Base-by-base conservation (phyloP, 1,139 yeast species). In the Pichia sp. region DNA sequence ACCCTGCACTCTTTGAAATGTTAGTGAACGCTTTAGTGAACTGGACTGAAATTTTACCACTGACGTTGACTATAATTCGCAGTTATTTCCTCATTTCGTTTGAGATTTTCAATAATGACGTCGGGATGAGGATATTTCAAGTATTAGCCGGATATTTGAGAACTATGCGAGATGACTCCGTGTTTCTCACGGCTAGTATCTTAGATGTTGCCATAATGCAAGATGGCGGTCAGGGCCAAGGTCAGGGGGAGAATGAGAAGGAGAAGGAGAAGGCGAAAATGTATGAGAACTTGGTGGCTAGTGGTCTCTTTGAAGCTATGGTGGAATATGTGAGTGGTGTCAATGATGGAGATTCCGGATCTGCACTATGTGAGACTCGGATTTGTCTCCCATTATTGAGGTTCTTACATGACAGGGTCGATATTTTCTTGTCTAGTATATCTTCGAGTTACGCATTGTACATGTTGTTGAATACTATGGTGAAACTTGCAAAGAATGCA, bases 31-130 rank as follows among this genome's bases (percentile, higher is more conserved):
- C 79, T 3, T 62, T 71, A 35, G 55, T 70, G 41, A 72, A 74
- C 38, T 75, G 83, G 34, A 83, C 96, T 0, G 98, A 91, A 54
- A 74, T 82, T 19, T 60, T 91, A 33, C 82, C 88, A 1, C 62
- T 75, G 5, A 67, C 84, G 16, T 57, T 88, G 30, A 74, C 78
- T 16, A 75, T 88, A 11, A 56, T 82, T 11, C 74, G 91, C 55
- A 77, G 91, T 44, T 88, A 87, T 56, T 57, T 80, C 0, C 60
- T 86, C 28, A 56, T 85, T 21, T 60, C 74, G 7, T 76, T 80
- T 1, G 60, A 63, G 9, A 49, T 77, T n/a, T 69, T 74, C 41
- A 55, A 55, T 11, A 60, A 55, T 8, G 52, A 54, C 0, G 43
- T 55, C 5, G 61, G 59, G 7, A 39, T 59, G 7, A 66, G 65